Evolutionary conservation across 257 asterid genomes (phyloP), one percentile per base, ranked within the genome.

Genomic region (Solanum ossicruentum): DNA sequence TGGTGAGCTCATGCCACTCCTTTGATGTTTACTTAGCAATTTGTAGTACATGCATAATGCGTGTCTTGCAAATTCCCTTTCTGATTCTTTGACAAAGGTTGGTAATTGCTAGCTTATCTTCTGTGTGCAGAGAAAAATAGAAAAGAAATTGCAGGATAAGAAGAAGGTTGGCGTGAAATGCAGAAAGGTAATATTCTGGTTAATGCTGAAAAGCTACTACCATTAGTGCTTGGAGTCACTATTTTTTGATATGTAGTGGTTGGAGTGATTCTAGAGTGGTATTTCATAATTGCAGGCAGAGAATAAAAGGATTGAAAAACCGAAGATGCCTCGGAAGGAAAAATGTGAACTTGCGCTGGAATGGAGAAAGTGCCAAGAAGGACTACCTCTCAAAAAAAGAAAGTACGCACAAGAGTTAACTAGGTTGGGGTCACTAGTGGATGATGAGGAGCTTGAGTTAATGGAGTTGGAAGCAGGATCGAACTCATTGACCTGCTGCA

Each of bases 381-480:
- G 88, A 84, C 67, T 66, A 51, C 82, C 82, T 26, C 23, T 77
- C 61, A 77, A 77, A 51, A 77, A 77, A 77, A 85, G 69, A 85
- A 89, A 85, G 84, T 85, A 91, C 86, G 87, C 86, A 61, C 95
- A 93, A 84, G 86, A 87, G 85, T 67, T 57, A 20, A 92, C 91
- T 82, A 89, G 84, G 56, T 90, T 88, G 83, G 88, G 90, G 67
- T 69, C 65, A 71, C 91, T 97, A 88, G 77, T 90, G 84, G 99
- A 97, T 89, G 99, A 97, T 80, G 99, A 97, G 91, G 99, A 95
- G 86, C 90, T 97, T 85, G 99, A 97, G 90, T 94, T 97, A 84
- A 89, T 91, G 89, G 99, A 97, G 88, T 85, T 92, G 85, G 97
- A 90, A 89, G 93, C 90, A 54, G 98, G 98, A 85, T 93, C 98